Conservation (phyloP, 2,329 filamentous ascomycete genomes). For the Allantophomopsis cytisporea region DNA sequence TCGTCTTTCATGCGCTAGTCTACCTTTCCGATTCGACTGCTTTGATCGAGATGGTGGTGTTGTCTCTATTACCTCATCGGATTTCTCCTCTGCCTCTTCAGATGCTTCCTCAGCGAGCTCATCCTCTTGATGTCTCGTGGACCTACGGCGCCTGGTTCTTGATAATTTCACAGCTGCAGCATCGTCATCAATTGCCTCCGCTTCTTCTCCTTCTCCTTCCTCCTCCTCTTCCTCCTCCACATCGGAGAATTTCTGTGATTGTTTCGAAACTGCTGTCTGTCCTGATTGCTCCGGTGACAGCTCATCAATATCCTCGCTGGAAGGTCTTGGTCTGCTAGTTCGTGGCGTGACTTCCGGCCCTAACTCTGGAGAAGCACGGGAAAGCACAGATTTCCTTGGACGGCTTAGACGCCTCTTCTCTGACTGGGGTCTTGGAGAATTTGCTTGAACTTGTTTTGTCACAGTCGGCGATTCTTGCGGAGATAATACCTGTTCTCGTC, state of each 20-base stretch:
- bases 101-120: no score
- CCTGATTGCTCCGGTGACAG: conserved; percentile 15
- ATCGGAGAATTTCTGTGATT: background rate
- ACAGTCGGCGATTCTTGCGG: background rate
- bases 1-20: background rate
- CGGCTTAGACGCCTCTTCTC: background rate
- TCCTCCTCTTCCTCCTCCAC: conserved; percentile 1
- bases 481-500: no score
- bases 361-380: conserved; percentile 1
- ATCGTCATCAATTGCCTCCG: conserved; percentile 19
- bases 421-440: background rate
- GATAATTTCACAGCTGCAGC: conserved; percentile 19
- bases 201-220: conserved; percentile 10
- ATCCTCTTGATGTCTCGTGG: conserved; percentile 1
- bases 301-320: conserved; percentile 14
- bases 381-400: background rate
- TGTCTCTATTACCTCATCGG: background rate
- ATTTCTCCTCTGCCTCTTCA: background rate
- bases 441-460: background rate
- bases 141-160: conserved; percentile 24
- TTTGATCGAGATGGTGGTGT: no score
- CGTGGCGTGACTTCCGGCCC: background rate
- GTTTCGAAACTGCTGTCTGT: conserved; percentile 17
- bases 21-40: no score
- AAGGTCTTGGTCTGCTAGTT: background rate